Evolutionary conservation across 2,329 filamentous ascomycete genomes (phyloP).

Genomic region (Ascochyta koolunga): DNA sequence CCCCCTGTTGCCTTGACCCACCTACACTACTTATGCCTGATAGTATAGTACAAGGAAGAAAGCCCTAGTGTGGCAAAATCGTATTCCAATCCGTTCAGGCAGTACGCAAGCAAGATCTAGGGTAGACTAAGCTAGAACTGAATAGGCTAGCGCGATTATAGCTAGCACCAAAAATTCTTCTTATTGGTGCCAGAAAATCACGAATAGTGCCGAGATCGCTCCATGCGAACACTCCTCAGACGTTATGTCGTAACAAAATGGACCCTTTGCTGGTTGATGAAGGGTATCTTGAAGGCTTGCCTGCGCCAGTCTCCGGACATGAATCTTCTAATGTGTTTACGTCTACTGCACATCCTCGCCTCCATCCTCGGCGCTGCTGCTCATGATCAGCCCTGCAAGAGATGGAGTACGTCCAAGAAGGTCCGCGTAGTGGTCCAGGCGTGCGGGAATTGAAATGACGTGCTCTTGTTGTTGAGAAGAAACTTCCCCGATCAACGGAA

Average conservation of each 20-base stretch:
- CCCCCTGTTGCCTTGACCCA: too few species aligned
- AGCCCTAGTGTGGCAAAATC: too few species aligned
- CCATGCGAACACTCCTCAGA: background rate
- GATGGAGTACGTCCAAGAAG: background rate
- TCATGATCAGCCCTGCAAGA: constrained; percentile 2
- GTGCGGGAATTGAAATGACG: constrained; percentile 21
- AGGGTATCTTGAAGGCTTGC: background rate
- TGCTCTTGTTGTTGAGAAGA: constrained; percentile 25
- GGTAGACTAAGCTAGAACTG: background rate
- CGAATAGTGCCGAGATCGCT: background rate
- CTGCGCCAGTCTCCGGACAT: background rate
- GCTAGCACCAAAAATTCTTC: background rate
- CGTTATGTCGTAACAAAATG: background rate
- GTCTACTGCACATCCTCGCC: background rate
- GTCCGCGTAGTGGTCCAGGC: constrained; percentile 19
- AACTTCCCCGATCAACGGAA: constrained; percentile 15
- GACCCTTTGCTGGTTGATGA: background rate
- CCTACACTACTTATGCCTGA: too few species aligned
- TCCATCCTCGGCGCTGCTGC: background rate
- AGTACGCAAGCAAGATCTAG: background rate
- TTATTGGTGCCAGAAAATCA: background rate
- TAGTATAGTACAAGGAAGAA: too few species aligned
- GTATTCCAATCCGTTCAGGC: too few species aligned
- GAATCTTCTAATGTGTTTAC: background rate
- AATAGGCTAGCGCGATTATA: background rate